A percentile compares a stretch with the other conserved stretches of the same genome.
Conservation (phyloP, 2,329 filamentous ascomycete genomes). For the Fusarium camptoceras region DNA sequence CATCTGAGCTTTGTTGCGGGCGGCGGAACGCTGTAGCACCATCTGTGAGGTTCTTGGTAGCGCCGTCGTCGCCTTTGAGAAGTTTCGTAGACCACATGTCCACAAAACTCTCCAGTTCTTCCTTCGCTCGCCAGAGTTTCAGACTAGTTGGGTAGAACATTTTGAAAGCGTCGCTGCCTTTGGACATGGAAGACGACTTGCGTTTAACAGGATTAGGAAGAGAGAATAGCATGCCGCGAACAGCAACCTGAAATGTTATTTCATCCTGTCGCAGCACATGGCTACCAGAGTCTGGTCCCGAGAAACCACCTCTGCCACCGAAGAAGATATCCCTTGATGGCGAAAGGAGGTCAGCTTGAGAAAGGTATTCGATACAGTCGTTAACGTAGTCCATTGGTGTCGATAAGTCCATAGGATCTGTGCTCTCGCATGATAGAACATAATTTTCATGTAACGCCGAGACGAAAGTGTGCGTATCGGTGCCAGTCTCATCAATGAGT, state of each 20-base stretch:
- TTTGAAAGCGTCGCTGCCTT: slow-evolving; percentile 74
- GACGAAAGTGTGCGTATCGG: slow-evolving; percentile 90
- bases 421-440: slow-evolving; percentile 79
- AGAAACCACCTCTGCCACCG: slow-evolving; percentile 67
- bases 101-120: slow-evolving; percentile 82
- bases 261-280: slow-evolving; percentile 92
- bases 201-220: slow-evolving; percentile 88
- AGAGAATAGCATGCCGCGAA: slow-evolving; percentile 85
- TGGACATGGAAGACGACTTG: slow-evolving; percentile 60
- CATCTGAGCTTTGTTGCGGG: slow-evolving; percentile 49
- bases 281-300: slow-evolving; percentile 68
- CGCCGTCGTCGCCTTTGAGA: slow-evolving; percentile 64
- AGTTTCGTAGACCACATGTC: slow-evolving; percentile 75
- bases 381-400: slow-evolving; percentile 82
- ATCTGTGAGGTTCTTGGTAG: slow-evolving; percentile 56
- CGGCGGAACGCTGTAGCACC: slow-evolving; percentile 63
- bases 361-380: slow-evolving; percentile 87
- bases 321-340: slow-evolving; percentile 78
- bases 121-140: slow-evolving; percentile 83
- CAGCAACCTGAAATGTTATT: slow-evolving; percentile 90
- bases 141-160: slow-evolving; percentile 94
- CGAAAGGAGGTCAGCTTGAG: slow-evolving; percentile 86
- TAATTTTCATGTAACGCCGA: slow-evolving; percentile 96
- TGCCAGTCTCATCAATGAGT: slow-evolving; percentile 92
- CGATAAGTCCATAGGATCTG: slow-evolving; percentile 60